phyloP scores from a whole-genome alignment of 140 eudicot genomes.

The Erigeron philadelphicus region DNA sequence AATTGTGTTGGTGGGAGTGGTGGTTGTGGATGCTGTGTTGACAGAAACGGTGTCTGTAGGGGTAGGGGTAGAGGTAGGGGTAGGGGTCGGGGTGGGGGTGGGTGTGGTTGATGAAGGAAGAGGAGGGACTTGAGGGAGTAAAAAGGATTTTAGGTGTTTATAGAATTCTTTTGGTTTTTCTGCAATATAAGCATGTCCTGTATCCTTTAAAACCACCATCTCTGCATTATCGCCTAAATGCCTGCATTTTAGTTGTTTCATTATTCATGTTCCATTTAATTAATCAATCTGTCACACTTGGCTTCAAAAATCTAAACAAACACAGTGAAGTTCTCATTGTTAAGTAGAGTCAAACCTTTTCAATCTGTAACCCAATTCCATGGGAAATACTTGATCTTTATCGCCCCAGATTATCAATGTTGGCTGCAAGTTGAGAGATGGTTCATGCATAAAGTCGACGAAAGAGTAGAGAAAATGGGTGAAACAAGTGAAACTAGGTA shows the following conservation, averaged over 20 bases:
- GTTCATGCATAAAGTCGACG: neutral
- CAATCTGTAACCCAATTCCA: slow-evolving; percentile 65
- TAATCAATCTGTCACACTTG: neutral
- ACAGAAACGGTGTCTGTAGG: slow-evolving; percentile 5
- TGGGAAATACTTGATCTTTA: slow-evolving; percentile 61
- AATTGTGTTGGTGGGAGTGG: slow-evolving; percentile 3
- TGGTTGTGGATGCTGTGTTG: slow-evolving; percentile 16
- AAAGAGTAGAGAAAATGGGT: neutral
- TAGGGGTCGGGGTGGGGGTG: neutral
- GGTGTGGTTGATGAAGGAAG: slow-evolving; percentile 17
- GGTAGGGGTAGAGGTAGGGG: neutral
- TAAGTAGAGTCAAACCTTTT: slow-evolving; percentile 38
- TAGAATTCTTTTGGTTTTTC: slow-evolving; percentile 69
- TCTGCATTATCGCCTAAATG: slow-evolving; percentile 67
- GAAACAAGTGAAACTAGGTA: slow-evolving; percentile 6
- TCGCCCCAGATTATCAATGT: slow-evolving; percentile 78
- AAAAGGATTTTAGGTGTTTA: slow-evolving; percentile 53
- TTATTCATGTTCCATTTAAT: neutral
- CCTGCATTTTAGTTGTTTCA: slow-evolving; percentile 36
- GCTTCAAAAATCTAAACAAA: slow-evolving; percentile 16
- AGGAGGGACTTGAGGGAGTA: slow-evolving; percentile 34
- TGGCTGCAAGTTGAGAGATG: slow-evolving; percentile 43
- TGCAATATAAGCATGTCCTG: slow-evolving; percentile 57
- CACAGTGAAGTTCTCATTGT: neutral
- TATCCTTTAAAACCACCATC: slow-evolving; percentile 46